Percentiles rank a stretch among this genome's conserved stretches.
These are phyloP conservation scores for Daldinia loculata DNA, from an alignment of 495 filamentous ascomycete genomes.

Conservation along the genomic window DNA sequence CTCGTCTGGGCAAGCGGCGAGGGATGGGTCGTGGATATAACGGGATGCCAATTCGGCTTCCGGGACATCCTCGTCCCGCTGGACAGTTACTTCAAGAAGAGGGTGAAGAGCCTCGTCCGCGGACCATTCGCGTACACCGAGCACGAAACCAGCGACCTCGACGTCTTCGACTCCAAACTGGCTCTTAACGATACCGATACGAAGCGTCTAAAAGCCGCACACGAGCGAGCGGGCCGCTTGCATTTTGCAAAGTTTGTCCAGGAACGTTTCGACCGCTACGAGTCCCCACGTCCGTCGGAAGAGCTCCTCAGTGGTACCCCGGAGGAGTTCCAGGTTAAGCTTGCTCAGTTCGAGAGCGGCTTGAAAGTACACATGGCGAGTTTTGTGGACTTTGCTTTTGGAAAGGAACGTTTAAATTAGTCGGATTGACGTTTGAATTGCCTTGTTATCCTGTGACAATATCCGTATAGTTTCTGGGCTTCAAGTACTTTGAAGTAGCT, in stretches of 20 bases:
- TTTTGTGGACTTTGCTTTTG: background rate
- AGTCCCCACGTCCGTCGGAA: no score
- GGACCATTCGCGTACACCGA: background rate
- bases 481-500: no score
- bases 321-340: background rate
- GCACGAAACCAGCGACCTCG: background rate
- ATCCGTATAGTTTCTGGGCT: no score
- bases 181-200: background rate
- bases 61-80: background rate
- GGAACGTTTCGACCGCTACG: background rate
- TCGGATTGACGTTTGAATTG: background rate
- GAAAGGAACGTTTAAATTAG: background rate
- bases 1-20: background rate
- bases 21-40: background rate
- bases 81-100: background rate
- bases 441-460: no score
- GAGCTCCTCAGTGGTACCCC: background rate
- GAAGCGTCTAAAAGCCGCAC: background rate
- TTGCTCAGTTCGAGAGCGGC: background rate
- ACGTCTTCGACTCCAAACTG: background rate
- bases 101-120: no score
- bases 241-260: background rate
- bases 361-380: background rate
- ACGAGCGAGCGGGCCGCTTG: background rate
- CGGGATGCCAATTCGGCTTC: conserved; percentile 1